Conservation (phyloP, 2,329 filamentous ascomycete genomes). For the Paraconiothyrium brasiliense region DNA sequence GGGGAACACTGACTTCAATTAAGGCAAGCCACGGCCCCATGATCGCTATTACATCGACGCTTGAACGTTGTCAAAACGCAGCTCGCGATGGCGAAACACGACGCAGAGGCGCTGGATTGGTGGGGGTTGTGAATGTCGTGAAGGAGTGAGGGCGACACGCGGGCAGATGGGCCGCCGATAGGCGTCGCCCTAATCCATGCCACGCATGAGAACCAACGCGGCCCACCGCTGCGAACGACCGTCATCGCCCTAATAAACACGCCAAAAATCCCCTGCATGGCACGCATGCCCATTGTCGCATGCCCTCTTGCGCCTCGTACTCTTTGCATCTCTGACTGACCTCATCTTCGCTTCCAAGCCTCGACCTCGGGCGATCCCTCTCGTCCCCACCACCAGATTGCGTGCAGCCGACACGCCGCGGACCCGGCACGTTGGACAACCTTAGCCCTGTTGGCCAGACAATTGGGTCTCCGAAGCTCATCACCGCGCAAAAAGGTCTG, state of each 20-base stretch:
- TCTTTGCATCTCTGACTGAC: background rate
- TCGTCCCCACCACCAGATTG: constrained; percentile 20
- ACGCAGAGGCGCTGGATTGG: constrained; percentile 5
- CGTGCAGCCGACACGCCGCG: constrained; percentile 24
- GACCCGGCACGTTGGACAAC: constrained; percentile 25
- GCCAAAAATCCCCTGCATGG: background rate
- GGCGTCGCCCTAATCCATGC: constrained; percentile 1
- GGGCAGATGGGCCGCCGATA: constrained; percentile 1
- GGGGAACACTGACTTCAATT: constrained; percentile 40
- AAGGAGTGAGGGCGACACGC: constrained; percentile 14
- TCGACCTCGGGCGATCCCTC: constrained; percentile 28
- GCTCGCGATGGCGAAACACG: constrained; percentile 5
- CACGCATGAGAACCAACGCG: constrained; percentile 6
- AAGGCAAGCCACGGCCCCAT: constrained; percentile 45
- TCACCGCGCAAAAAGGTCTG: background rate
- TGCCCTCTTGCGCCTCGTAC: constrained; percentile 3
- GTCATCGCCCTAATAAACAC: background rate
- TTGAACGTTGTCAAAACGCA: background rate
- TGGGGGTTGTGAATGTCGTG: constrained; percentile 7
- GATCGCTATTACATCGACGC: constrained; percentile 8
- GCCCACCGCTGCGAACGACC: constrained; percentile 10
- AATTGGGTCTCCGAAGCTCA: constrained; percentile 5
- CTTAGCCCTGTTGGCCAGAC: constrained; percentile 10
- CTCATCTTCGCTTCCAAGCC: constrained; percentile 24
- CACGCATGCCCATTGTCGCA: constrained; percentile 1